Base-by-base conservation (phyloP, 202 grass and related monocot genomes). In the Zizania palustris region DNA sequence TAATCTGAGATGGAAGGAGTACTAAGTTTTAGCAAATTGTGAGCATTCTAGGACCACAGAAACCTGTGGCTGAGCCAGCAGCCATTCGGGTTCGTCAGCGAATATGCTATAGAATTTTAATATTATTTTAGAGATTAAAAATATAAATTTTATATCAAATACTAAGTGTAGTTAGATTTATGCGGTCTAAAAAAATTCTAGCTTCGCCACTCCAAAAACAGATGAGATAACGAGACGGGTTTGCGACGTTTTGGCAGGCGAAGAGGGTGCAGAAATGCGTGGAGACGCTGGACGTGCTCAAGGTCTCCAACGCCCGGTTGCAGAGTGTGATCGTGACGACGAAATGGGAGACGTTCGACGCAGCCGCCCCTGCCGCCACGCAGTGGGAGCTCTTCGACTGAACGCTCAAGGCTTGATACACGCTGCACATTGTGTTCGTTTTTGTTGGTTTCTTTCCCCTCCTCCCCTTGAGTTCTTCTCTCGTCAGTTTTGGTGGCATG, bases 251-350 rank as follows among this genome's bases (percentile, higher is more conserved):
- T 83, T 65, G 1, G 28, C 73, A 97, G 95, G 82, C 82, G 14
- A 97, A 97, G 74, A 76, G 95, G 81, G 95, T 97, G 79, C 95
- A 97, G 75, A 97, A 97, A 73, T 94, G 89, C 69, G 95, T 97
- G 75, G 95, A 97, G 77, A 86, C 89, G 51, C 68, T 97, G 43
- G 95, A 97, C 77, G 62, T 86, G 70, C 95, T 97, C 72, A 94
- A 97, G 83, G 54, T 81, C 66, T 86, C 87, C 9, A 97, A 97
- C 46, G 50, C 77, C 48, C 85, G 82, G 80, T 79, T 97, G 72
- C 85, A 86, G n/a, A 12, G 71, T 4, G 85, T 89, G 51, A 60
- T 94, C 1, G 84, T 91, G 55, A 97, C 95, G 43, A 94, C 91
- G 13, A 94, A 94, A 60, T 90, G 95, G 91, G 95, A 94, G 75